Evolutionary conservation across 805 yeast species (phyloP).

Genomic region (Candida corydali): DNA sequence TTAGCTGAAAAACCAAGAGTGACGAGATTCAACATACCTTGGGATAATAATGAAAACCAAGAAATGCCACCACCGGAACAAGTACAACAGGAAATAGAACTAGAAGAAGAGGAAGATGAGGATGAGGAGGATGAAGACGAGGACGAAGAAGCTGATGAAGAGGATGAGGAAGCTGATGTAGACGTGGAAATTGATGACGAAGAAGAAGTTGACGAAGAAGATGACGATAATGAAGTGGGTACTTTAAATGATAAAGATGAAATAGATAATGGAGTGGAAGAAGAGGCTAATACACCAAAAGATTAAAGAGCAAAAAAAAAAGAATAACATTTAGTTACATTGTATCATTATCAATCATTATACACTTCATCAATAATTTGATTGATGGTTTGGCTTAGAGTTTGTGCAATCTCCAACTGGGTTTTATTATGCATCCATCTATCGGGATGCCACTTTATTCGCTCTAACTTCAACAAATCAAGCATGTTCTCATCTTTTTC

Average conservation of each 20-base stretch:
- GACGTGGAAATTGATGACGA: slow-evolving; percentile 39
- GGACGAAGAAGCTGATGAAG: slow-evolving; percentile 45
- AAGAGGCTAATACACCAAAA: slow-evolving; percentile 10
- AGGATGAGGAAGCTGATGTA: slow-evolving; percentile 33
- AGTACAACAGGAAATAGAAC: slow-evolving; percentile 61
- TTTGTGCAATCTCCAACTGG: slow-evolving; percentile 24
- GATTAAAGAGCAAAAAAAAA: slow-evolving; percentile 6
- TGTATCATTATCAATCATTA: not conserved
- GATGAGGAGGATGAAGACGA: slow-evolving; percentile 57
- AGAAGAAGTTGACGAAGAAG: slow-evolving; percentile 19
- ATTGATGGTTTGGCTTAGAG: slow-evolving; percentile 29
- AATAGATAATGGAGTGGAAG: slow-evolving; percentile 7
- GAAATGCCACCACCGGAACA: slow-evolving; percentile 81
- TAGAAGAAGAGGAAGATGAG: slow-evolving; percentile 50
- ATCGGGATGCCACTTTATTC: slow-evolving; percentile 73
- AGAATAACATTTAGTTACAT: too few species aligned
- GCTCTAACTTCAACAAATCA: slow-evolving; percentile 39
- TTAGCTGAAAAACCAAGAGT: slow-evolving; percentile 97
- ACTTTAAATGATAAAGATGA: slow-evolving; percentile 9
- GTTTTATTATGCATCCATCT: slow-evolving; percentile 38
- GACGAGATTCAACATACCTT: slow-evolving; percentile 91
- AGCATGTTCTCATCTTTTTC: slow-evolving; percentile 12
- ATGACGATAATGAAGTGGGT: slow-evolving; percentile 15
- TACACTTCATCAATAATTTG: slow-evolving; percentile 12
- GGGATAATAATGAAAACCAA: slow-evolving; percentile 74